Conservation (phyloP, 2,329 filamentous ascomycete species). For the Neospermospora avenae region DNA sequence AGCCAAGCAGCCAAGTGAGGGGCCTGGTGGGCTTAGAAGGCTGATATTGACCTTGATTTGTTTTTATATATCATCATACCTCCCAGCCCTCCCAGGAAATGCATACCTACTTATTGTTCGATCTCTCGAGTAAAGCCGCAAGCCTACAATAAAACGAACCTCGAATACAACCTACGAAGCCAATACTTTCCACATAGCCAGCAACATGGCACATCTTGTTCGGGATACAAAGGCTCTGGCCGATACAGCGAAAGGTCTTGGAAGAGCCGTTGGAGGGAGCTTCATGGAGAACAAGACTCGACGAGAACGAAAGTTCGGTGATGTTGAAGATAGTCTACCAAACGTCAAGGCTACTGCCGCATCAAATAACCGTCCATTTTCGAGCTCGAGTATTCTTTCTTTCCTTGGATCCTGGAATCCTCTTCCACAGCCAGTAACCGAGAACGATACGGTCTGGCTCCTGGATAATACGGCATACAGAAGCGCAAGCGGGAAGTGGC, state of each 20-base stretch:
- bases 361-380: conserved; percentile 24
- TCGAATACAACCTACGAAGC: background rate
- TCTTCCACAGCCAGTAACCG: conserved; percentile 55
- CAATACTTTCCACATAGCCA: background rate
- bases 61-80: background rate
- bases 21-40: background rate
- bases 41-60: conserved; percentile 2
- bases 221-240: conserved; percentile 13
- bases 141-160: background rate
- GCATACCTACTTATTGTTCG: background rate
- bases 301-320: conserved; percentile 46
- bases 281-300: conserved; percentile 50
- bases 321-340: conserved; percentile 47
- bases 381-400: conserved; percentile 42
- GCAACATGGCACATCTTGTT: conserved; percentile 15
- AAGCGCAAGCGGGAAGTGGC: conserved; percentile 55
- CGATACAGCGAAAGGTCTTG: conserved; percentile 11
- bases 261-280: conserved; percentile 8
- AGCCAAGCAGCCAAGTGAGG: conserved; percentile 7
- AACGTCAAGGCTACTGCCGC: conserved; percentile 33
- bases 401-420: conserved; percentile 54
- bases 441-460: conserved; percentile 73
- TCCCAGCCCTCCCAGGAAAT: background rate
- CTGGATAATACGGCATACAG: conserved; percentile 85
- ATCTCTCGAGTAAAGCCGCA: background rate